Evolutionary conservation across 495 filamentous ascomycete species (phyloP), one percentile per base, ranked within the genome.

Genomic region (Trichocladium antarcticum): DNA sequence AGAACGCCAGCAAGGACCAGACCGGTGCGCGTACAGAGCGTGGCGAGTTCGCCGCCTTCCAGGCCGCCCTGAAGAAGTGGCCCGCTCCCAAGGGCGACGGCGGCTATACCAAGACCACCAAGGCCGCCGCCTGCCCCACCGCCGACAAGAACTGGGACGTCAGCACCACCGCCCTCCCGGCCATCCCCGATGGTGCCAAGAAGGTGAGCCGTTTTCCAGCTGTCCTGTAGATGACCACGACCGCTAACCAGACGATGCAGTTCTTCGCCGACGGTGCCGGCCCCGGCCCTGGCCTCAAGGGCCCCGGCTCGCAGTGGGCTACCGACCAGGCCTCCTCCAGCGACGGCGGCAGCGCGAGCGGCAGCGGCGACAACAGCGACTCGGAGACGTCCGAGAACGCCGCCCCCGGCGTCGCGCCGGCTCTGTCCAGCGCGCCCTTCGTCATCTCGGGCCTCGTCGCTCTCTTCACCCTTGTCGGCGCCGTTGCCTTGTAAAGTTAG

Each of bases 241-340:
- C 6, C n/a, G 20, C 47, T 58, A 64, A 59, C 59, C 37, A 1
- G 24, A 10, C 28, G 11, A n/a, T 43, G 62, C 67, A 83, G 68
- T 89, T 74, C 69, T 76, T 93, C 73, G 77, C 64, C 38, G 62
- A 78, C 1, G 86, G 87, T 58, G 87, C 88, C 45, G 87, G 88
- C 48, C 74, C 68, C 40, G 85, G 82, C 14, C 73, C 74, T 3
- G 88, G 88, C 52, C 83, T 95, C 49, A 63, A 65, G 6, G 88
- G 88, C 21, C 42, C 65, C 37, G 88, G 88, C 45, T 86, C 81
- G 45, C 84, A 89, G 71, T 74, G 79, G 51, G 73, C 80, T 14
- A 17, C 15, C 7, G 82, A 82, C 46, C 32, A 47, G 34, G 67
- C 67, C 27, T 64, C 70, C 38, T 80, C 77, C 53, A 35, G 27